Percentiles rank a stretch among this genome's conserved stretches.
These are phyloP conservation scores for Botrytis galanthina DNA, from an alignment of 2,329 filamentous ascomycete genomes.

Conservation along the genomic window DNA sequence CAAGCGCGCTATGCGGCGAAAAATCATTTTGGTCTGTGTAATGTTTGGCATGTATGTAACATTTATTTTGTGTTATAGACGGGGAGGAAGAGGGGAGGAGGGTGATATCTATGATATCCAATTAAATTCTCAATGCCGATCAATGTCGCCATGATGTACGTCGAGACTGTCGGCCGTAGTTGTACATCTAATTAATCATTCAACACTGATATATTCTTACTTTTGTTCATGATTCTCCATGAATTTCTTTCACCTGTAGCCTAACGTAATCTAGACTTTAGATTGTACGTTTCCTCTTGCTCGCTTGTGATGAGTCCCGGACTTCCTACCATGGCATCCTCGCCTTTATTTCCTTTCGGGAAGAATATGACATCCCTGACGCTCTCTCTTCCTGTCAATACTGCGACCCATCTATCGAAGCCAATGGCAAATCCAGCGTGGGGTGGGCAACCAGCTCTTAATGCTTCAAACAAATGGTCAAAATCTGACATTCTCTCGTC, in stretches of 20 bases:
- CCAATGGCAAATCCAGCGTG: conserved; percentile 92
- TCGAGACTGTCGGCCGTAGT: background rate
- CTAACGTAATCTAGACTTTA: background rate
- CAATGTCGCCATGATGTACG: background rate
- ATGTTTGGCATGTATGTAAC: background rate
- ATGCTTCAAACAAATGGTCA: conserved; percentile 76
- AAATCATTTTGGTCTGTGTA: background rate
- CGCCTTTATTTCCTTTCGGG: conserved; percentile 87
- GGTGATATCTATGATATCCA: background rate
- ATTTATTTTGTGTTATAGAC: background rate
- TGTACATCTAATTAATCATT: background rate
- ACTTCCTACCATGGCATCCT: conserved; percentile 79
- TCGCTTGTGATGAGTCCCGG: conserved; percentile 65
- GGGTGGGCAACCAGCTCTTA: conserved; percentile 84
- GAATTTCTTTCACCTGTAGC: background rate
- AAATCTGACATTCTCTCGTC: conserved; percentile 58
- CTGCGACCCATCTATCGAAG: conserved; percentile 80
- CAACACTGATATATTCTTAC: background rate
- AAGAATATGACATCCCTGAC: conserved; percentile 96
- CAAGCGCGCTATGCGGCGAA: background rate
- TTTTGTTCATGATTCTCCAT: background rate
- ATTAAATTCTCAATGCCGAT: background rate
- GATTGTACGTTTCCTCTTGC: conserved; percentile 28
- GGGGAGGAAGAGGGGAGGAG: background rate
- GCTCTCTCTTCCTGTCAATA: conserved; percentile 73